Evolutionary conservation across 148 eudicot species (phyloP), one percentile per base, ranked within the genome.

Genomic region (Vaccinium macrocarpon): DNA sequence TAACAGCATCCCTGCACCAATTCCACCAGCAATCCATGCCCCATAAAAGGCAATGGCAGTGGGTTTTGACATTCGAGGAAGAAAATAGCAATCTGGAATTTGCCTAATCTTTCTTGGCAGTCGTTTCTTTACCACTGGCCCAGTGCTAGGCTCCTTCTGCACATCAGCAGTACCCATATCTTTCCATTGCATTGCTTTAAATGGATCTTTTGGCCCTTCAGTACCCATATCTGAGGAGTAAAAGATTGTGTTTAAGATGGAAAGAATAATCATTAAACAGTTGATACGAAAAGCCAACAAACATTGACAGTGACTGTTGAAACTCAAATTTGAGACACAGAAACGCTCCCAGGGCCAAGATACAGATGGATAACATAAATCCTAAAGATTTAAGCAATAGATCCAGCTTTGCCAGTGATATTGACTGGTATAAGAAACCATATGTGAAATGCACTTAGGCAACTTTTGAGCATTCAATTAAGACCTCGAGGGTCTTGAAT

Each of bases 1-100:
- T 59, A 84, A 66, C 55, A 92, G 91, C 93, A 92, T 92, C 78
- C 96, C 96, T 56, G 96, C 93, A 75, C 96, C 96, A 85, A 93
- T 76, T 85, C 94, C 96, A 82, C 89, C 96, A 74, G 82, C 90
- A 84, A 93, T 92, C 83, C 87, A 91, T 1, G 93, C 89, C 49
- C 96, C 96, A 59, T 93, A 93, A 46, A 91, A 90, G 59, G 88
- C 91, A 13, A 88, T 87, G 80, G 92, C 91, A 13, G 87, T 79
- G 76, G 93, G 93, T 82, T 86, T 52, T 27, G 97, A 90, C 81
- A 32, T 91, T 50, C 97, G 88, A 72, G 93, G 95, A 85, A 94
- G 92, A 62, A 94, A 92, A 87, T 94, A 94, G 83, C 78, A 85
- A 10, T 94, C 95, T 16, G 97, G 95, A 64, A 94, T 91, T 77